Evolutionary conservation across 139 green algal species (phyloP), one percentile per base, ranked within the genome.

Genomic region (Yamagishiella unicocca): DNA sequence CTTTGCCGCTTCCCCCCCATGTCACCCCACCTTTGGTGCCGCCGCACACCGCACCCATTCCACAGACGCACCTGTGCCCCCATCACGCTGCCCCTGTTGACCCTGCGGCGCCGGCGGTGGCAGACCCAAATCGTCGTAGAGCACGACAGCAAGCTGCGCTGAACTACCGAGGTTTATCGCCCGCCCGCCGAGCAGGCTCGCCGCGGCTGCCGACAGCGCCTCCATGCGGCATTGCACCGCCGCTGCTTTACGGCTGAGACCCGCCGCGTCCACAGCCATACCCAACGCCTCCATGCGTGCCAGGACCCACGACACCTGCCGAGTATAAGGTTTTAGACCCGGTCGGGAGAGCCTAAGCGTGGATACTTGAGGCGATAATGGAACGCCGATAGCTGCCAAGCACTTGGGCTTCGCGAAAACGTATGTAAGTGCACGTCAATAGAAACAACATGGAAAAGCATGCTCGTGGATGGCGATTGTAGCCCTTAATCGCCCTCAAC

Each of bases 111-210:
- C 19, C 19, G 85, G 89, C 62, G 86, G 53, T 43, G 85, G 82
- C 45, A 72, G 72, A 33, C 82, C 50, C 35, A 97, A 79, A 43
- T 94, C 74, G 0, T 93, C 87, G 55, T 94, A 97, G 70, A 97
- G 82, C 40, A 42, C 62, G 85, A 94, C 71, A 4, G 91, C 85
- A 77, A 96, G 87, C 90, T 96, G 93, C 12, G 33, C 50, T 7
- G 87, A 72, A 62, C 76, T 91, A 67, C 71, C 75, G 25, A 96
- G 83, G 86, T 96, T 96, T 89, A 96, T 91, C 12, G 40, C 21
- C 2, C 78, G 78, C 0, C 93, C 90, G 35, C 40, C 64, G 31
- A 84, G 84, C 42, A 55, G n/a, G 71, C 35, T 71, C 19, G n/a
- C 38, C 7, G 79, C 62, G 29, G 42, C 46, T 22, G 42, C 81